These are phyloP conservation scores for Aspergillus sp. DNA, from an alignment of 2,329 filamentous ascomycete genomes.

Conservation along the genomic window DNA sequence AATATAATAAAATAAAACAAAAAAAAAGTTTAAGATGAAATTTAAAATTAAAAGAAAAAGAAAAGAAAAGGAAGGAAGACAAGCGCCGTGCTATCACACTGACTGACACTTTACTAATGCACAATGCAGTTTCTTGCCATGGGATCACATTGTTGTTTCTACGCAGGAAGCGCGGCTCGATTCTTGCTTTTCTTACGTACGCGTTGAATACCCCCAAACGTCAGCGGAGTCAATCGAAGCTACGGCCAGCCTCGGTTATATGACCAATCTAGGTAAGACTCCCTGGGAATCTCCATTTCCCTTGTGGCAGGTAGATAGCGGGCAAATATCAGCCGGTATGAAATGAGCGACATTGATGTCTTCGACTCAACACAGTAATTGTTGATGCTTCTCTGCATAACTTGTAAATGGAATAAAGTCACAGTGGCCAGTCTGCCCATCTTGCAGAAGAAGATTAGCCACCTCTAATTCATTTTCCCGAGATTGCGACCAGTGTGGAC, in stretches of 20 bases:
- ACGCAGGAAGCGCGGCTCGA: conserved; percentile 4
- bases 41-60: neutral
- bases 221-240: conserved; percentile 17
- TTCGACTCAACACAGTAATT: neutral
- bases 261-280: conserved; percentile 20
- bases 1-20: no score
- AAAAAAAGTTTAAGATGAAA: neutral
- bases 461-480: no score
- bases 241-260: conserved; percentile 22
- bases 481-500: neutral
- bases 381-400: neutral
- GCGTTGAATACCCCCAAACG: neutral
- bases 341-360: neutral
- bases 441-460: no score
- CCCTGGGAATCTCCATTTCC: conserved; percentile 1
- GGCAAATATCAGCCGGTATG: neutral
- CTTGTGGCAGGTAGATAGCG: neutral
- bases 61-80: neutral
- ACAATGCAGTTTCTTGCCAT: conserved; percentile 3
- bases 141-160: conserved; percentile 7
- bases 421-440: no score
- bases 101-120: neutral
- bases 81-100: neutral
- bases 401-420: no score
- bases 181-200: conserved; percentile 9